A percentile compares a stretch with the other conserved stretches of the same genome.
These are phyloP conservation scores for Oryza coarctata DNA, from an alignment of 176 grass and related monocot genomes.

Conservation along the genomic window DNA sequence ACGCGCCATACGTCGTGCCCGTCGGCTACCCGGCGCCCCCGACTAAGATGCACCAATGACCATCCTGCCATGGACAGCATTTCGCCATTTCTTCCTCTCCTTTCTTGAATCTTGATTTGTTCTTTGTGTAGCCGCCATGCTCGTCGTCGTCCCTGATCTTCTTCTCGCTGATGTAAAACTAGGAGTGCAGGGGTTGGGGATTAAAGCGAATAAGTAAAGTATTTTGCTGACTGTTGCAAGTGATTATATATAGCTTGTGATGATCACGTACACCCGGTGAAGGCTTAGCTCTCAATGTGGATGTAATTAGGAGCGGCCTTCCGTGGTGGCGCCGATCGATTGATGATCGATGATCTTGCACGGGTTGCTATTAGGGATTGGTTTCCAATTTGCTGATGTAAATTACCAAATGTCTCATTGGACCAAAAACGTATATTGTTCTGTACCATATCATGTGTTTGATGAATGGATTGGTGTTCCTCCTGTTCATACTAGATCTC, in stretches of 20 bases:
- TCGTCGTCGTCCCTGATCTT: constrained; percentile 1
- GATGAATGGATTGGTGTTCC: background rate
- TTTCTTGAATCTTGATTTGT: constrained; percentile 41
- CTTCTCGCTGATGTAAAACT: constrained; percentile 20
- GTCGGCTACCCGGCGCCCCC: constrained; percentile 76
- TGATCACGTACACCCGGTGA: constrained; percentile 4
- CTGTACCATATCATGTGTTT: background rate
- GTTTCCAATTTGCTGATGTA: constrained; percentile 24
- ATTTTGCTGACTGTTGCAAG: constrained; percentile 44
- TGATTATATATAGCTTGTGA: constrained; percentile 7
- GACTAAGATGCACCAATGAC: constrained; percentile 67
- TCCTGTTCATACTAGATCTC: background rate
- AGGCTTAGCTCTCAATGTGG: background rate
- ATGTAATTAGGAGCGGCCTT: constrained; percentile 41
- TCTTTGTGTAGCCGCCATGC: background rate
- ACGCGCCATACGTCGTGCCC: constrained; percentile 77
- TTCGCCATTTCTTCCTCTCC: constrained; percentile 8
- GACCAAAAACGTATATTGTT: constrained; percentile 29
- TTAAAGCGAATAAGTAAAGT: constrained; percentile 19
- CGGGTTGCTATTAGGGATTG: constrained; percentile 28
- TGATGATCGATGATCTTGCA: background rate
- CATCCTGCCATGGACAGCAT: background rate
- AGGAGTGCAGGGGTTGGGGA: constrained; percentile 18
- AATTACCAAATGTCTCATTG: background rate
- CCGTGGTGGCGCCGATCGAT: background rate